phyloP scores from a whole-genome alignment of 108 stramenopile species.

The Nitzschia sp. region DNA sequence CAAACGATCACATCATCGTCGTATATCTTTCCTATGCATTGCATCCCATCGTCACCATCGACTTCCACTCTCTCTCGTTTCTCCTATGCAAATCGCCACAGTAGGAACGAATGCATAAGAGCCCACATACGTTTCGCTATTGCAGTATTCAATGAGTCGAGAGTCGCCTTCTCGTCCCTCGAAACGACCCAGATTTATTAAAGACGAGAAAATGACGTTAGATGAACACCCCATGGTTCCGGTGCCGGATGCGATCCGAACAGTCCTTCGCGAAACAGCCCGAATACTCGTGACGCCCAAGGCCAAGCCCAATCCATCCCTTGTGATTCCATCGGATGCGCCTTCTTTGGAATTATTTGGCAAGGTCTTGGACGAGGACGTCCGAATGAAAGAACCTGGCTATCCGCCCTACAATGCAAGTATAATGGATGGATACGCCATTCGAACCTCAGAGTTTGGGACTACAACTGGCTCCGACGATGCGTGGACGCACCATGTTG shows the following conservation, averaged over 20 bases:
- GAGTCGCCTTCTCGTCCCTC: too few species aligned
- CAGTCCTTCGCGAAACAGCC: constrained; percentile 68
- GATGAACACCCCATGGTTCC: constrained; percentile 69
- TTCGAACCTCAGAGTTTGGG: constrained; percentile 18
- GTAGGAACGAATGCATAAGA: too few species aligned
- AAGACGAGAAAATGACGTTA: background rate
- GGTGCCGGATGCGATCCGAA: constrained; percentile 77
- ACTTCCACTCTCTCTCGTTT: too few species aligned
- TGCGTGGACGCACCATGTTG: constrained; percentile 48
- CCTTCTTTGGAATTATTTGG: constrained; percentile 40
- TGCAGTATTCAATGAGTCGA: too few species aligned
- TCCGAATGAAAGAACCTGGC: constrained; percentile 57
- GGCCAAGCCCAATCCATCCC: constrained; percentile 2
- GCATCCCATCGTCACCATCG: too few species aligned
- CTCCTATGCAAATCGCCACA: too few species aligned
- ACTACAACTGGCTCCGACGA: background rate
- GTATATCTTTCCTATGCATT: too few species aligned
- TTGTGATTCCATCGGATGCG: constrained; percentile 15
- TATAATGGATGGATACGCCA: constrained; percentile 89
- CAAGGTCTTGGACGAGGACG: constrained; percentile 50
- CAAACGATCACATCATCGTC: too few species aligned
- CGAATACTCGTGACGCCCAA: constrained; percentile 23
- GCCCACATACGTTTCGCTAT: too few species aligned
- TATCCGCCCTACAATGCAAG: constrained; percentile 81
- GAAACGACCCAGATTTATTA: background rate